A percentile compares a stretch with the other conserved stretches of the same genome.
Evolutionary conservation across 306 rosid species (phyloP).

Genomic region (Trichosanthes truncata): DNA sequence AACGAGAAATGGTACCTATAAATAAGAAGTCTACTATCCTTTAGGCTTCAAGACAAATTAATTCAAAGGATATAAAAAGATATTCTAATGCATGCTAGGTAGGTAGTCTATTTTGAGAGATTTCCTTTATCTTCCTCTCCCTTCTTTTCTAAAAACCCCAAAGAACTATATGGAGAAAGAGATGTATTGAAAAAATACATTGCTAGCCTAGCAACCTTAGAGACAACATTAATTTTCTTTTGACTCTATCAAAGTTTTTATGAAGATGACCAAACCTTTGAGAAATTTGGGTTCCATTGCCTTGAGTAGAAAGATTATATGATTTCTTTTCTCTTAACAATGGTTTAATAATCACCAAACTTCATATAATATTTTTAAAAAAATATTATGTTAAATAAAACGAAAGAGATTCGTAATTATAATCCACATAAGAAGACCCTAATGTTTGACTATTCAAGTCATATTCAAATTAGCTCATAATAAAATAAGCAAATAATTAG

Average conservation of each 20-base stretch:
- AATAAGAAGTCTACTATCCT: too few relatives aligned
- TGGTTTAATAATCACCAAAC: neutral
- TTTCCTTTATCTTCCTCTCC: neutral
- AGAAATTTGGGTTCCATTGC: neutral
- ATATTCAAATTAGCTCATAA: neutral
- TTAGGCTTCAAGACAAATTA: too few relatives aligned
- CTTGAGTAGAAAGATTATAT: neutral
- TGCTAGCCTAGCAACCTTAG: neutral
- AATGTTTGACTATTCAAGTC: too few relatives aligned
- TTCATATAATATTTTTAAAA: too few relatives aligned
- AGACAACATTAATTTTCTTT: neutral
- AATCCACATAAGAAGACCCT: too few relatives aligned
- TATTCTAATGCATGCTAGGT: neutral
- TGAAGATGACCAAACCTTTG: neutral
- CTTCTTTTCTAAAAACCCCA: neutral
- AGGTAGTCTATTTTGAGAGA: neutral
- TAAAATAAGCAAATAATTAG: neutral
- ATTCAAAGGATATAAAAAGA: too few relatives aligned
- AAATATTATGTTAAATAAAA: too few relatives aligned
- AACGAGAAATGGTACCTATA: too few relatives aligned
- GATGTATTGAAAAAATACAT: neutral
- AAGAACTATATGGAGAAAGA: neutral
- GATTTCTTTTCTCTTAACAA: neutral
- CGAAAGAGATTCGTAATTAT: neutral
- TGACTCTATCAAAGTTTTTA: neutral